Evolutionary conservation across 495 filamentous ascomycete genomes (phyloP), one percentile per base, ranked within the genome.

Genomic region (Trypethelium eluteriae): DNA sequence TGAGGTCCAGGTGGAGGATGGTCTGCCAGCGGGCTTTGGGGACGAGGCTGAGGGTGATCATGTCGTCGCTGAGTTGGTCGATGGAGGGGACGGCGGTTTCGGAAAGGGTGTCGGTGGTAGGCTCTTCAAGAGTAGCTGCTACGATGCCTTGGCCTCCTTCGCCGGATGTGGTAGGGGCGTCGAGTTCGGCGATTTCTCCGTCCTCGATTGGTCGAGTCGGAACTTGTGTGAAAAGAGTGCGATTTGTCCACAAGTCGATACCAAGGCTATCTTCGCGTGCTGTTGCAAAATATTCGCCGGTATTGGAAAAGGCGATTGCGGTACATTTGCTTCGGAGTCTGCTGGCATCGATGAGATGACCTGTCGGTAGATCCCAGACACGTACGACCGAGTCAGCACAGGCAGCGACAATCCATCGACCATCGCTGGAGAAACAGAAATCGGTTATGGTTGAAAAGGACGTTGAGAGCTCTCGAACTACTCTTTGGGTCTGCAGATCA

Each of bases 321-420:
- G 87, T 92, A 73, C 92, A 94, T 35, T 86, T 85, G 50, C 80
- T 88, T 36, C 84, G 84, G 5, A 93, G 81, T 61, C 85, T 84
- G 75, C 98, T 88, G 3, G 89, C 88, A 74, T 98, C 94, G 71
- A 98, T 92, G 12, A 98, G 82, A 78, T 98, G 94, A 3, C 91
- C 91, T 0, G 94, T 98, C 11, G 94, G 93, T 36, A 99, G 79
- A 78, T 99, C 94, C 93, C 94, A 99, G 2, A 97, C 84, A 61
- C 94, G 85, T 44, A 99, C 79, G 50, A 89, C 78, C 12, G 85
- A 86, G 76, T 97, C 93, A 75, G 89, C 87, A 4, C 90, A 91
- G 11, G 92, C 89, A 18, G 92, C 91, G 64, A 97, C 82, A 69
- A 99, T 88, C 95, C 94, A 98, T 47, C 92, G 82, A 35, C 92